Evolutionary conservation across 2,329 filamentous ascomycete genomes (phyloP).

Genomic region (Ceratocystiopsis brevicomis): DNA sequence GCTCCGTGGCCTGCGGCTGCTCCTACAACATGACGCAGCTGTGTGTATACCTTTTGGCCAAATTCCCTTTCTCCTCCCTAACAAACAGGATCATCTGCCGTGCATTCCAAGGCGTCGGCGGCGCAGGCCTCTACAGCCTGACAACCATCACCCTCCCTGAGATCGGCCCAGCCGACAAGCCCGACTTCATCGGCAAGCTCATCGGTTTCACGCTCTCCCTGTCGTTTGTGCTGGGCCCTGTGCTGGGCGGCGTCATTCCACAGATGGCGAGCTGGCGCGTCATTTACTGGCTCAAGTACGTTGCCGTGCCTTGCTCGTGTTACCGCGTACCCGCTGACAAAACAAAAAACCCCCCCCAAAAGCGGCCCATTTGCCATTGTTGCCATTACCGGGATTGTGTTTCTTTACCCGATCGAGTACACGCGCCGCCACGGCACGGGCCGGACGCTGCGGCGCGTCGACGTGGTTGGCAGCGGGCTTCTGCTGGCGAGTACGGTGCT

Average conservation of each 20-base stretch:
- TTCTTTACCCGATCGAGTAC: conserved; percentile 12
- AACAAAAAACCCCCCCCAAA: no score
- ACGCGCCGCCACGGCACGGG: conserved; percentile 1
- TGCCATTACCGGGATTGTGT: conserved; percentile 27
- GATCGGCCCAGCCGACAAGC: conserved; percentile 31
- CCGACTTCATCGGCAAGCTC: conserved; percentile 33
- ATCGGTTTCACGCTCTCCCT: conserved; percentile 36
- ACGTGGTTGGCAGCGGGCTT: conserved; percentile 17
- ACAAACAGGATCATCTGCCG: conserved; percentile 33
- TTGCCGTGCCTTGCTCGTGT: no score
- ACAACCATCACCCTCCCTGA: conserved; percentile 38
- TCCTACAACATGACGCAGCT: conserved; percentile 16
- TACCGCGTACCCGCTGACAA: no score
- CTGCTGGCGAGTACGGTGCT: conserved; percentile 33
- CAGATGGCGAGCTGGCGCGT: conserved; percentile 36
- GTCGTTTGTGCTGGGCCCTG: conserved; percentile 38
- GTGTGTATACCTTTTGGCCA: conserved; percentile 1
- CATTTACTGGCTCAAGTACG: conserved; percentile 44
- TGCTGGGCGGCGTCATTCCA: conserved; percentile 37
- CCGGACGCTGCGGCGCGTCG: conserved; percentile 6
- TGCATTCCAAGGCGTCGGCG: conserved; percentile 40
- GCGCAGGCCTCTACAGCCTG: conserved; percentile 41
- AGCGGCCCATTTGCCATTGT: conserved; percentile 10
- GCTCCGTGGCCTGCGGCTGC: conserved; percentile 22
- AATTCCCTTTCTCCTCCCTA: background rate